Evolutionary conservation across 2,329 filamentous ascomycete species (phyloP), one percentile per base, ranked within the genome.

Genomic region (Shiraia bambusicola): DNA sequence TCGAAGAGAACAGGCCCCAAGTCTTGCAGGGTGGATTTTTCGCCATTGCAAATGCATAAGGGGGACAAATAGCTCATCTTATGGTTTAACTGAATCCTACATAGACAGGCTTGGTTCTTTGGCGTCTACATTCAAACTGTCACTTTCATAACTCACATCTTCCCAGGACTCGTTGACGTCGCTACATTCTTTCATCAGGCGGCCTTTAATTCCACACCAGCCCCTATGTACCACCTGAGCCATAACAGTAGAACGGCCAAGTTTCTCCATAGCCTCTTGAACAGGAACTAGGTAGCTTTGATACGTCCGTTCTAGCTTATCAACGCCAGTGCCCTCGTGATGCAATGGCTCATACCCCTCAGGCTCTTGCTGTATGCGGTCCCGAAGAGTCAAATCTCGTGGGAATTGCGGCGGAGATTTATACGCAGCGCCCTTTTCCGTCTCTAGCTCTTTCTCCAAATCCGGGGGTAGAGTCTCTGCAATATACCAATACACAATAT

Each of bases 241-340:
- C 69, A 68, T 66, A 5, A 75, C 61, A 8, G 53, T 65, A 4
- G 61, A 63, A 24, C 62, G 66, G 2, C 63, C 63, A 33, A 78
- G 40, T 50, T 61, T 69, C 50, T 47, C 26, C 10, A 69, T 50
- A 2, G 73, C 75, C 42, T 76, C 73, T 4, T 70, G 66, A 1
- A 77, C 56, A 2, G 64, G 53, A 34, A 77, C 42, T 29, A 78
- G 46, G 34, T 65, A 54, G 35, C 68, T 71, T 45, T 68, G 50
- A 54, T 76, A 78, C 40, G 65, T 52, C 26, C 54, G 52, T 51
- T 78, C 75, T 36, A 75, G 72, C 15, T 66, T 69, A 54, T 77
- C 69, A 0, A 77, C 75, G 1, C 75, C 74, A 6, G 75, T 77
- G 3, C 67, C 69, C 45, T 71, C 65, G 52, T 76, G 73, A 47